Percentiles rank a stretch among this genome's conserved stretches.
Conservation (phyloP, 306 rosid species). For the Castanospermum australe region DNA sequence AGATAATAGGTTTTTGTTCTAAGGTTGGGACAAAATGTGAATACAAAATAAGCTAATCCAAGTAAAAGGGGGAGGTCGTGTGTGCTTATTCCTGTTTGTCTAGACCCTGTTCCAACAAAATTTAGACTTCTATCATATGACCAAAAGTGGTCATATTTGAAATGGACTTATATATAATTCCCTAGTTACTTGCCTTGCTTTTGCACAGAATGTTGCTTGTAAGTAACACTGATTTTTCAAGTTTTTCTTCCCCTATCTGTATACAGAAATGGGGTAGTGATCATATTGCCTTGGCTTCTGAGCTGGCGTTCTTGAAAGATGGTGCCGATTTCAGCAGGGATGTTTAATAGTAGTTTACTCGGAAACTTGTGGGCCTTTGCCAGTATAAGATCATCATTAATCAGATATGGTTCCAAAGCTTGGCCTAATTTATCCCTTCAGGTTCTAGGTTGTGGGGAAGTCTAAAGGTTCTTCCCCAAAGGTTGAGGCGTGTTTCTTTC, state of each 20-base stretch:
- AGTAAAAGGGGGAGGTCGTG: not conserved
- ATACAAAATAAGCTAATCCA: too few relatives aligned
- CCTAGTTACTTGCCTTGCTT: not conserved
- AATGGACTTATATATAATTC: not conserved
- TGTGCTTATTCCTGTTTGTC: not conserved
- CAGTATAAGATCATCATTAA: conserved; percentile 8
- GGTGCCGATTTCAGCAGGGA: conserved; percentile 18
- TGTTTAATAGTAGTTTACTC: conserved; percentile 19
- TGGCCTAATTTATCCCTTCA: not conserved
- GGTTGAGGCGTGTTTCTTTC: not conserved
- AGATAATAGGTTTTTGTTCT: conserved; percentile 4
- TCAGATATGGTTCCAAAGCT: not conserved
- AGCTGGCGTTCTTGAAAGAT: conserved; percentile 57
- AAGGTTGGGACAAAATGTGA: not conserved
- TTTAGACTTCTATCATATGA: not conserved
- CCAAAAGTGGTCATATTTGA: not conserved
- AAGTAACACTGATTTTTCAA: not conserved
- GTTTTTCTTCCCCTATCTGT: not conserved
- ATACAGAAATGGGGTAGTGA: conserved; percentile 97
- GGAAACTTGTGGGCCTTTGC: not conserved
- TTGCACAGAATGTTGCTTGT: not conserved
- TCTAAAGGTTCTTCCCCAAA: not conserved
- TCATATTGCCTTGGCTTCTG: conserved; percentile 86
- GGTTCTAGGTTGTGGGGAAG: not conserved
- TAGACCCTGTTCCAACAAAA: not conserved